Evolutionary conservation across 345 rosid genomes (phyloP).

Genomic region (Aethionema arabicum): DNA sequence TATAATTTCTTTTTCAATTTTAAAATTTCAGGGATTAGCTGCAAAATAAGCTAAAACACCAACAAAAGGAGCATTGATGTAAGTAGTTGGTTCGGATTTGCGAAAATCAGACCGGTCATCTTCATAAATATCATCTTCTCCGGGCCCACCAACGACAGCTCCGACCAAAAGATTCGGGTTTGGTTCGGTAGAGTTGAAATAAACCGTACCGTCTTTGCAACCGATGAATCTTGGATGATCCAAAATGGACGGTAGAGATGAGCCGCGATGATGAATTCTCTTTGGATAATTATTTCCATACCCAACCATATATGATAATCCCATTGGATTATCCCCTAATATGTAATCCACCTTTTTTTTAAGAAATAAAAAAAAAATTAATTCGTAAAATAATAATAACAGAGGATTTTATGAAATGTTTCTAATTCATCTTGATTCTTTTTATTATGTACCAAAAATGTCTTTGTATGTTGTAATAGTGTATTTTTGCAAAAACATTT

Average conservation of each 20-base stretch:
- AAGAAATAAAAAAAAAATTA: not conserved
- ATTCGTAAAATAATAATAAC: no score
- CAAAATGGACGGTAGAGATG: slow-evolving; percentile 68
- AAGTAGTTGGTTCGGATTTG: slow-evolving; percentile 92
- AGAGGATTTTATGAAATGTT: no score
- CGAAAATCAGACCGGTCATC: slow-evolving; percentile 70
- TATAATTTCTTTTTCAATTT: not conserved
- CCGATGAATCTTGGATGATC: slow-evolving; percentile 61
- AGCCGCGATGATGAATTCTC: slow-evolving; percentile 90
- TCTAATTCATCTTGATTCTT: no score
- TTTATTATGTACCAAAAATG: no score
- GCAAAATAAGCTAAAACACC: slow-evolving; percentile 91
- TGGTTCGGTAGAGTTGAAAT: slow-evolving; percentile 65
- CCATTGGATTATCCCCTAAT: slow-evolving; percentile 83
- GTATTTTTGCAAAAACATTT: no score
- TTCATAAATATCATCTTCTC: slow-evolving; percentile 60
- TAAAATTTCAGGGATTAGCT: slow-evolving; percentile 53
- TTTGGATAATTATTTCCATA: slow-evolving; percentile 68
- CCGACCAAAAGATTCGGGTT: slow-evolving; percentile 73
- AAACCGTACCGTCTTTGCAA: slow-evolving; percentile 74
- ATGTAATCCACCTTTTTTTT: slow-evolving; percentile 64
- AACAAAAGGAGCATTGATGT: slow-evolving; percentile 93
- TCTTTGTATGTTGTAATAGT: no score
- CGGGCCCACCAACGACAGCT: slow-evolving; percentile 91
- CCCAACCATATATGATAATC: slow-evolving; percentile 91